Percentiles rank a stretch among this genome's conserved stretches.
Evolutionary conservation across 2,329 filamentous ascomycete species (phyloP).

Genomic region (Macrophomina pseudophaseolina): DNA sequence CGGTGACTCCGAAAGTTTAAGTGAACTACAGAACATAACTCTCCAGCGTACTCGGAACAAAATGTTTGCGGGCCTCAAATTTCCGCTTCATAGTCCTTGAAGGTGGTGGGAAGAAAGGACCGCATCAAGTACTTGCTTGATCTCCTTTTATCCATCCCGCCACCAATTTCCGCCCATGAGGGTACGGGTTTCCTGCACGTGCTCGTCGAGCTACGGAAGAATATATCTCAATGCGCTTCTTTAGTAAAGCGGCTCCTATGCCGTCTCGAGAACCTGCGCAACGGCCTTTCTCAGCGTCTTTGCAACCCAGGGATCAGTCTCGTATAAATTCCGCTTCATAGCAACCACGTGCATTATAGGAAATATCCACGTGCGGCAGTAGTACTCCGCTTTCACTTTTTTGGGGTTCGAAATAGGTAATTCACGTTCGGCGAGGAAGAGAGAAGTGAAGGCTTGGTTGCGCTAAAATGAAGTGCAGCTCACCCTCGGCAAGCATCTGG

Average conservation of each 20-base stretch:
- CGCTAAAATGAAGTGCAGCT: not conserved
- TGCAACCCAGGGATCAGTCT: conserved; percentile 32
- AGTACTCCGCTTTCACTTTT: not conserved
- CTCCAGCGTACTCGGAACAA: not conserved
- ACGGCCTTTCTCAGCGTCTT: conserved; percentile 33
- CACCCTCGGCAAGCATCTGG: not conserved
- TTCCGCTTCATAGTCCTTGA: conserved; percentile 25
- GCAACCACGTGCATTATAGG: conserved; percentile 1
- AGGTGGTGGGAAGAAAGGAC: conserved; percentile 29
- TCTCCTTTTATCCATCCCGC: conserved; percentile 32
- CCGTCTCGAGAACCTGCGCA: conserved; percentile 29
- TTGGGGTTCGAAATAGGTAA: not conserved
- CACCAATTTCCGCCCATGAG: conserved; percentile 28
- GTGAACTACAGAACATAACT: not conserved
- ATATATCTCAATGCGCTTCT: conserved; percentile 31
- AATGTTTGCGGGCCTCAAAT: not conserved
- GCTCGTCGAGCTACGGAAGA: conserved; percentile 32
- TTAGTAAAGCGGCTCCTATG: conserved; percentile 29
- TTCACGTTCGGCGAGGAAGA: not conserved
- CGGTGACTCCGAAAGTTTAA: too few relatives aligned
- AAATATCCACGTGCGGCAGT: not conserved
- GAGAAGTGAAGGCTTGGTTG: not conserved
- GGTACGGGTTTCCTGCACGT: conserved; percentile 29
- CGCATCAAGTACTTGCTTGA: conserved; percentile 31
- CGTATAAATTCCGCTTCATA: conserved; percentile 30